Conservation (phyloP, 768 basidiomycete species). For the Leccinum rimulosum region DNA sequence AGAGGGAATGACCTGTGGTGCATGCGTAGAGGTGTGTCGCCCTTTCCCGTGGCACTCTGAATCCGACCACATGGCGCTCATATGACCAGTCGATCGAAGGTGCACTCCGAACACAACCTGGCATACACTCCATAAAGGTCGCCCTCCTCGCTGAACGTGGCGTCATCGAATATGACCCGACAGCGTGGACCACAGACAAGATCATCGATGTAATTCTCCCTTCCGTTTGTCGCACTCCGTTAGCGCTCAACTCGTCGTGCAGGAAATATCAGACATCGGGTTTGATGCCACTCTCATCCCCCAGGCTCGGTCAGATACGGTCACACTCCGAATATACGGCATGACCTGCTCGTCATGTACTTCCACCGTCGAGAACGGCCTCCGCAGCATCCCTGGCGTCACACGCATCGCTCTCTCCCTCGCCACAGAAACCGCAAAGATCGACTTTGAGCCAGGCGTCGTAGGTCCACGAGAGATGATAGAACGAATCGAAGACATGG, state of each 20-base stretch:
- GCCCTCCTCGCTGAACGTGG: constrained; percentile 95
- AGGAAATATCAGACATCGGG: constrained; percentile 93
- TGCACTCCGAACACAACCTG: constrained; percentile 76
- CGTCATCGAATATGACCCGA: constrained; percentile 84
- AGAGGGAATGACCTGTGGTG: constrained; percentile 88
- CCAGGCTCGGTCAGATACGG: constrained; percentile 56
- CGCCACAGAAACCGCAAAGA: constrained; percentile 68
- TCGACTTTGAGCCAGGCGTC: constrained; percentile 71
- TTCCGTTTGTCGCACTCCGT: background rate
- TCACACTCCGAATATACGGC: constrained; percentile 81
- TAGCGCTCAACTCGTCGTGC: constrained; percentile 11
- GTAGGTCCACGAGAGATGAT: constrained; percentile 86
- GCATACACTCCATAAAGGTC: constrained; percentile 91
- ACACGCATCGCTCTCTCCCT: constrained; percentile 69
- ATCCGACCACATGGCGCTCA: background rate
- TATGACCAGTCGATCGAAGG: constrained; percentile 74
- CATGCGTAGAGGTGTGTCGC: constrained; percentile 77
- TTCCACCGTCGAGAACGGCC: constrained; percentile 67
- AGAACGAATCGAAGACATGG: constrained; percentile 82
- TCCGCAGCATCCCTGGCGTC: constrained; percentile 72
- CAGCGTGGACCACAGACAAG: constrained; percentile 76
- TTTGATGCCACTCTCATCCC: constrained; percentile 85
- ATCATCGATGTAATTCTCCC: constrained; percentile 56
- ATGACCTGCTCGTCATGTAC: constrained; percentile 90
- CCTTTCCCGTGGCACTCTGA: background rate